Evolutionary conservation across 306 rosid species (phyloP), one percentile per base, ranked within the genome.

Genomic region (Clitoria ternatea): DNA sequence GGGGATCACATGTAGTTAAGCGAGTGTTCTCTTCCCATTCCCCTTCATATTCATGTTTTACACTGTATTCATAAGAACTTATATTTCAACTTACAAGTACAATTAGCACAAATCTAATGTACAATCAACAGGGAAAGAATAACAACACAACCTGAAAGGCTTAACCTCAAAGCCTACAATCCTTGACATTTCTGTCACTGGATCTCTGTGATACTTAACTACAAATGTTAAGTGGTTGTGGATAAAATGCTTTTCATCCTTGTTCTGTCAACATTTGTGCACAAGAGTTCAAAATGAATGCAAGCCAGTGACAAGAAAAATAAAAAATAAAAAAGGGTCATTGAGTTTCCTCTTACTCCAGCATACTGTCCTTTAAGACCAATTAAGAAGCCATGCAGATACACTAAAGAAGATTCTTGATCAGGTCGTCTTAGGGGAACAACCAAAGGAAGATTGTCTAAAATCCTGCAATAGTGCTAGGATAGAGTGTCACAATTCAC

Each of bases 111-210:
- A n/a, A n/a, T n/a, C n/a, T n/a, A n/a, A n/a, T 39, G 3, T 29
- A 14, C 10, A 59, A 35, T 57, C 0, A 66, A 61, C 55, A 23
- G 64, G 35, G 79, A 66, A 70, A 65, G 18, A 48, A 12, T 3
- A 32, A 22, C 69, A 54, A 62, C 24, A 33, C 27, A 60, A 92
- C 98, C 96, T 92, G 90, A 82, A 92, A 55, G 96, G 92, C 52
- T 86, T 85, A 80, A 92, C 96, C 86, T 92, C 98, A 79, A 92
- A 92, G 78, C 95, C 96, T 1, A 92, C 98, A 1, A 92, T 92
- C 87, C 96, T 87, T 37, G 96, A 85, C 60, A 60, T 71, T 70
- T 92, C 90, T 29, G 87, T 87, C 57, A 81, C 56, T 45, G 72
- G 85, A 86, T 89, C 98, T 73, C 80, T 84, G 68, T 92, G 98